These are phyloP conservation scores for Pythium coloratum DNA, from an alignment of 352 stramenopile genomes.

Conservation along the genomic window DNA sequence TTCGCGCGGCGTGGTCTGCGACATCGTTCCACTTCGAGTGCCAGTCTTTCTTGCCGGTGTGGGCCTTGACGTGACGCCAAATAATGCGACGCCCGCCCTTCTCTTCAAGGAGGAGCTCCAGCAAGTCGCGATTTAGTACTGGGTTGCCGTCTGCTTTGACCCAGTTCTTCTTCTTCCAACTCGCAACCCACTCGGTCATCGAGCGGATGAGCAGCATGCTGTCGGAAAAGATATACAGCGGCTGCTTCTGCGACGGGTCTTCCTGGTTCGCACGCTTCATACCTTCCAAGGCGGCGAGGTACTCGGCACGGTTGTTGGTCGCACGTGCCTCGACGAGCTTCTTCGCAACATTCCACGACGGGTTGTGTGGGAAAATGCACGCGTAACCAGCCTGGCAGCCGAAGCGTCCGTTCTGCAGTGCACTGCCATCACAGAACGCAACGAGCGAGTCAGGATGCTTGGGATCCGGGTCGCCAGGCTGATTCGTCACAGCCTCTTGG, in stretches of 20 bases:
- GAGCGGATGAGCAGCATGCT: conserved; percentile 80
- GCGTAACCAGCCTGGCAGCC: conserved; percentile 62
- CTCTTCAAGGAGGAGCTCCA: conserved; percentile 52
- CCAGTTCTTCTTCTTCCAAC: conserved; percentile 66
- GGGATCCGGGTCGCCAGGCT: conserved; percentile 39
- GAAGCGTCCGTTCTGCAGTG: conserved; percentile 55
- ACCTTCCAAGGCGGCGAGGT: conserved; percentile 47
- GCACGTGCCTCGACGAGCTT: conserved; percentile 27
- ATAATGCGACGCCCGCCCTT: conserved; percentile 47
- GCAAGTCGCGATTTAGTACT: conserved; percentile 67
- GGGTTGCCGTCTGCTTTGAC: conserved; percentile 50
- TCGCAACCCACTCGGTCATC: conserved; percentile 73
- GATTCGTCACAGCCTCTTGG: background rate
- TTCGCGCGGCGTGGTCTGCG: conserved; percentile 49
- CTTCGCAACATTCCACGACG: conserved; percentile 59
- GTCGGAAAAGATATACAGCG: conserved; percentile 77
- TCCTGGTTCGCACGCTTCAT: conserved; percentile 70
- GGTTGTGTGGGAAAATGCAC: conserved; percentile 72
- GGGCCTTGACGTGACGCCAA: conserved; percentile 69
- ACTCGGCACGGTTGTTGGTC: conserved; percentile 30
- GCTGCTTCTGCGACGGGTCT: conserved; percentile 29
- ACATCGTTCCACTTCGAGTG: conserved; percentile 77
- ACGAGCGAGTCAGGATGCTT: conserved; percentile 53
- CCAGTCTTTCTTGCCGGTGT: conserved; percentile 61
- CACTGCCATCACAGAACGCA: conserved; percentile 80